Percentiles rank a stretch among this genome's conserved stretches.
These are phyloP conservation scores for Cordyceps farinosa DNA, from an alignment of 2,329 filamentous ascomycete genomes.

Conservation along the genomic window DNA sequence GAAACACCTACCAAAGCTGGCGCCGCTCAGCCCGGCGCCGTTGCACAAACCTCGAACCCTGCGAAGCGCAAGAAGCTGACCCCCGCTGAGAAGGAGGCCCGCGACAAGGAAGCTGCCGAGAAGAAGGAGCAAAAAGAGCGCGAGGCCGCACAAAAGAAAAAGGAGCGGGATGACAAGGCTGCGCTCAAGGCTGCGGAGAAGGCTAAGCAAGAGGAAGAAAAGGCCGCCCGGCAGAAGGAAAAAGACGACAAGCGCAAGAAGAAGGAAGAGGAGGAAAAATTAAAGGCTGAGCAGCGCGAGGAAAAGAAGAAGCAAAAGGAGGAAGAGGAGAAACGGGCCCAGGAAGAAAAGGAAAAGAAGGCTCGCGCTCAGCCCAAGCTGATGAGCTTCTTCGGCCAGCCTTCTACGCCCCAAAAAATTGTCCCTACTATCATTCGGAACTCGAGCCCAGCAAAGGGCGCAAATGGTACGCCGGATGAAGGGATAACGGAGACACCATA, in stretches of 20 bases:
- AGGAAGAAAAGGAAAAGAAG: conserved; percentile 47
- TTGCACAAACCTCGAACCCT: conserved; percentile 20
- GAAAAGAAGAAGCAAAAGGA: conserved; percentile 50
- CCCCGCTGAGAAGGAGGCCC: conserved; percentile 37
- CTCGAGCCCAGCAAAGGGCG: conserved; percentile 29
- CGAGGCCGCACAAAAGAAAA: conserved; percentile 33
- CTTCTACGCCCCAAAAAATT: conserved; percentile 42
- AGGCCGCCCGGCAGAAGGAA: conserved; percentile 35
- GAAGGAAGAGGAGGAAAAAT: conserved; percentile 40
- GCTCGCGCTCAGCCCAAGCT: conserved; percentile 46
- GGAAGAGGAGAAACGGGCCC: conserved; percentile 39
- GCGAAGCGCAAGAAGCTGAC: conserved; percentile 45
- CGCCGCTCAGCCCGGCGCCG: conserved; percentile 23
- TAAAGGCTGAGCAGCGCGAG: conserved; percentile 40
- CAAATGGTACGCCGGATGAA: conserved; percentile 18
- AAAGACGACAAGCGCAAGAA: conserved; percentile 40
- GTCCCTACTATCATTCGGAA: conserved; percentile 29
- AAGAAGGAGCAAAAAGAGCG: conserved; percentile 34
- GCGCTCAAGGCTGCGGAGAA: conserved; percentile 33
- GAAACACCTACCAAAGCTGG: conserved; percentile 30
- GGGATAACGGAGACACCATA: conserved; percentile 49
- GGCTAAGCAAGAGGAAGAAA: conserved; percentile 39
- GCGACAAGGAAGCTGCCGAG: conserved; percentile 36
- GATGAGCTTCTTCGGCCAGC: conserved; percentile 44
- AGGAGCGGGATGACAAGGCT: conserved; percentile 32